phyloP scores from a whole-genome alignment of 306 rosid species.

The Dicorynia guianensis region DNA sequence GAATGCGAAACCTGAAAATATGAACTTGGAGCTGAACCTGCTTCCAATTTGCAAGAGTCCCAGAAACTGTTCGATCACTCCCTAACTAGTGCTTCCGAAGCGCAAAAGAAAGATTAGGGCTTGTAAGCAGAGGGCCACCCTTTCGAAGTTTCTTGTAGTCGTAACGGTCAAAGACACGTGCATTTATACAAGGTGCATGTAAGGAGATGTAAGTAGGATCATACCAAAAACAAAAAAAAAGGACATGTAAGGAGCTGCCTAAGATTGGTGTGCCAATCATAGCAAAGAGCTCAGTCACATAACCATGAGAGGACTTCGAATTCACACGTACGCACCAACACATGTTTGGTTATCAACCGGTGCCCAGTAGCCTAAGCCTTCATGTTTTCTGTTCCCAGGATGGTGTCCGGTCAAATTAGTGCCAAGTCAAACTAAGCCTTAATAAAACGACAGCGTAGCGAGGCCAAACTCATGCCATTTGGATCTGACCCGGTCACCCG shows the following conservation, averaged over 20 bases:
- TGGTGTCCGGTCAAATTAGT: not conserved
- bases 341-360: not conserved
- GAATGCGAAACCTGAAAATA: not conserved
- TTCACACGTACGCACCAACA: not conserved
- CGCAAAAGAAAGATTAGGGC: constrained; percentile 17
- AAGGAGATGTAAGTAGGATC: too few species aligned
- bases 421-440: not conserved
- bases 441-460: not conserved
- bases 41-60: not conserved
- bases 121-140: constrained; percentile 18
- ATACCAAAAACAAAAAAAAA: too few species aligned
- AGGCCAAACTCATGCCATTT: too few species aligned
- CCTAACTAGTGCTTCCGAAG: not conserved
- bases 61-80: constrained; percentile 2
- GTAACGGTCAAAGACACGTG: constrained; percentile 21
- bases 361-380: not conserved
- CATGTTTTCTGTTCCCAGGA: not conserved
- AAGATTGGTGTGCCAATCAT: constrained; percentile 2
- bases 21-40: not conserved
- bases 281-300: not conserved
- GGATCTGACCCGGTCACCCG: too few species aligned
- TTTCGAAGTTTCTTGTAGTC: constrained; percentile 2
- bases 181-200: not conserved
- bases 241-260: not conserved
- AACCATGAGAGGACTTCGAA: not conserved